Percentiles rank a stretch among this genome's conserved stretches.
These are phyloP conservation scores for Coemansia sp. DNA, from an alignment of 192 early-diverging fungal species.

Conservation along the genomic window DNA sequence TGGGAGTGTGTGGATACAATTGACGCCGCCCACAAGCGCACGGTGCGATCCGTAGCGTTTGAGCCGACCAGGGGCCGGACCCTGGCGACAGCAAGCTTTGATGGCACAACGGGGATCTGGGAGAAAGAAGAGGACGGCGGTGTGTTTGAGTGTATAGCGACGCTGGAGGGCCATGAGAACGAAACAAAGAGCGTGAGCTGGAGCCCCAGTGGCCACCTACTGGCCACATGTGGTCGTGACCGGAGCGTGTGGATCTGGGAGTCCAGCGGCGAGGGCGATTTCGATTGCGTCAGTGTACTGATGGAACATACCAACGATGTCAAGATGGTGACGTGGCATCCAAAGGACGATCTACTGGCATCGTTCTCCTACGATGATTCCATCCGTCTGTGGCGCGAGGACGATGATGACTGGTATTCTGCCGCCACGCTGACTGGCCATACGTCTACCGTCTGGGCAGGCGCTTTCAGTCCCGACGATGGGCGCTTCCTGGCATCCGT, in stretches of 20 bases:
- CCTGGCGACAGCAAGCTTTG: constrained; percentile 89
- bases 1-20: constrained; percentile 76
- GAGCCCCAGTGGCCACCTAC: constrained; percentile 74
- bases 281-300: constrained; percentile 92
- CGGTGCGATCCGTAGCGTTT: constrained; percentile 86
- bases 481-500: constrained; percentile 72
- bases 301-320: constrained; percentile 97
- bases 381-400: constrained; percentile 90
- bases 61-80: constrained; percentile 65
- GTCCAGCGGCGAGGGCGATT: constrained; percentile 76
- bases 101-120: constrained; percentile 92
- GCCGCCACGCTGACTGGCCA: constrained; percentile 84
- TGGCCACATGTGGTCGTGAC: constrained; percentile 94
- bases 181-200: constrained; percentile 94
- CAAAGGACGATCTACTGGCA: constrained; percentile 76
- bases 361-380: constrained; percentile 94
- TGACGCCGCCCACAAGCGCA: constrained; percentile 88
- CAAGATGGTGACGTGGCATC: constrained; percentile 93
- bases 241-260: constrained; percentile 99
- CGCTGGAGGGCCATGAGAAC: constrained; percentile 97
- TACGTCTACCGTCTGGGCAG: constrained; percentile 88
- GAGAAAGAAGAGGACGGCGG: constrained; percentile 67
- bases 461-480: constrained; percentile 80
- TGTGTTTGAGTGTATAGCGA: constrained; percentile 88
- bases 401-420: constrained; percentile 97